Evolutionary conservation across 2,329 filamentous ascomycete species (phyloP).

Genomic region (Aureobasidium musti): DNA sequence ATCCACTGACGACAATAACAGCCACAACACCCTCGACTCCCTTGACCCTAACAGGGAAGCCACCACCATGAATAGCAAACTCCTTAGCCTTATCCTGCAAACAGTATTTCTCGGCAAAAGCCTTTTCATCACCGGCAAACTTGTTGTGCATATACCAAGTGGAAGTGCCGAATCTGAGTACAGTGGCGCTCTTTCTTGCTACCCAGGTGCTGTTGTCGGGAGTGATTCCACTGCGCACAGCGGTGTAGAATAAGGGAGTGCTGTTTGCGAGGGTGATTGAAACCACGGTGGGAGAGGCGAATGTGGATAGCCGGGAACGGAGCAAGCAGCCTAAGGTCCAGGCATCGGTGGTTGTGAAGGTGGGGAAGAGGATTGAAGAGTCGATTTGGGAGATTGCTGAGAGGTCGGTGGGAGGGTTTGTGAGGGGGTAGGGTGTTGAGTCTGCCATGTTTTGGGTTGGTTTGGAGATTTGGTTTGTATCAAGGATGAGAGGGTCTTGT

Average conservation of each 20-base stretch:
- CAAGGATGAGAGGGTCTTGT: too few species aligned
- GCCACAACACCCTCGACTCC: constrained; percentile 76
- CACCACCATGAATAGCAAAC: constrained; percentile 79
- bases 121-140: constrained; percentile 62
- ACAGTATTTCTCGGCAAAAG: constrained; percentile 66
- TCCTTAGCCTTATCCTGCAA: constrained; percentile 58
- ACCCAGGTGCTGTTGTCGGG: constrained; percentile 64
- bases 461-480: background rate
- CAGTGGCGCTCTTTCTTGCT: constrained; percentile 68
- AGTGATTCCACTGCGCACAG: constrained; percentile 64
- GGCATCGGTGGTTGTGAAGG: constrained; percentile 66
- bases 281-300: constrained; percentile 60
- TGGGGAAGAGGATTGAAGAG: constrained; percentile 48
- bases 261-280: constrained; percentile 63
- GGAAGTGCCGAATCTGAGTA: constrained; percentile 68
- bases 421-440: constrained; percentile 21
- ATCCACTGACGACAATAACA: constrained; percentile 72
- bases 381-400: constrained; percentile 40
- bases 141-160: constrained; percentile 73
- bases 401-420: constrained; percentile 31
- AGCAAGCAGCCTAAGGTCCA: constrained; percentile 66
- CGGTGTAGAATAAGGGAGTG: constrained; percentile 68
- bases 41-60: constrained; percentile 68
- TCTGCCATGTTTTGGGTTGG: background rate
- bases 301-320: constrained; percentile 61